These are phyloP conservation scores for Sclerotinia spermophila DNA, from an alignment of 2,329 filamentous ascomycete species.

Conservation along the genomic window DNA sequence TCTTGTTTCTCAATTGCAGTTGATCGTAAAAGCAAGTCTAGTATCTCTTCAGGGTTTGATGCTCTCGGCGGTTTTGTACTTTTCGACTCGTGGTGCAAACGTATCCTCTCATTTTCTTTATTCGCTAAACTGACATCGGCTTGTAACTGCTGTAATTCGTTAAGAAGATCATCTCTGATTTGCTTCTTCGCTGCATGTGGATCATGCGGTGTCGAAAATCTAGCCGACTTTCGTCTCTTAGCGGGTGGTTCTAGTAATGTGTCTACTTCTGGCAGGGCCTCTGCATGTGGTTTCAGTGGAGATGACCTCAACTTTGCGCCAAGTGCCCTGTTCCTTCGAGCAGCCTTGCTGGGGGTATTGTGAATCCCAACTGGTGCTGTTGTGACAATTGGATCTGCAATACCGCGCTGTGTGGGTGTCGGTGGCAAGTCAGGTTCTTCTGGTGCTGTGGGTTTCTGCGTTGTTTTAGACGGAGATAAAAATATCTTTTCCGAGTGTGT, in stretches of 20 bases:
- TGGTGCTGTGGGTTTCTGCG: constrained; percentile 14
- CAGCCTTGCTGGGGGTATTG: constrained; percentile 52
- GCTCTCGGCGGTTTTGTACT: constrained; percentile 41
- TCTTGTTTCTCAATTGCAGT: constrained; percentile 24
- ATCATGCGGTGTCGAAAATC: constrained; percentile 32
- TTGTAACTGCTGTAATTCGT: constrained; percentile 54
- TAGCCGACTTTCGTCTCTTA: constrained; percentile 32
- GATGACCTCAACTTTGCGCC: constrained; percentile 35
- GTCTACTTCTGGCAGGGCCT: constrained; percentile 13
- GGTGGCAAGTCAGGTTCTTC: constrained; percentile 63
- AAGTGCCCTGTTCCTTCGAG: constrained; percentile 41
- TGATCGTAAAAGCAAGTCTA: constrained; percentile 31
- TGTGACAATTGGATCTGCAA: constrained; percentile 51
- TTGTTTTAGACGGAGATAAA: not conserved
- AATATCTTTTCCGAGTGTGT: not conserved
- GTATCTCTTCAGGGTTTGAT: constrained; percentile 40
- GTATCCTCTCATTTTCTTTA: constrained; percentile 55
- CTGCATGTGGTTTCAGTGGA: constrained; percentile 34
- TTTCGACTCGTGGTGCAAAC: constrained; percentile 40
- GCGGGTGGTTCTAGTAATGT: constrained; percentile 7
- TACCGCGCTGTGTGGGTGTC: constrained; percentile 47
- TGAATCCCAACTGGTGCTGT: constrained; percentile 58
- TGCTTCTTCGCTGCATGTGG: constrained; percentile 47
- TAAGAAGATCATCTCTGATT: constrained; percentile 50
- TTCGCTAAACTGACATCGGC: constrained; percentile 55